phyloP scores from a whole-genome alignment of 2,329 filamentous ascomycete species.

The Mycogone perniciosa region DNA sequence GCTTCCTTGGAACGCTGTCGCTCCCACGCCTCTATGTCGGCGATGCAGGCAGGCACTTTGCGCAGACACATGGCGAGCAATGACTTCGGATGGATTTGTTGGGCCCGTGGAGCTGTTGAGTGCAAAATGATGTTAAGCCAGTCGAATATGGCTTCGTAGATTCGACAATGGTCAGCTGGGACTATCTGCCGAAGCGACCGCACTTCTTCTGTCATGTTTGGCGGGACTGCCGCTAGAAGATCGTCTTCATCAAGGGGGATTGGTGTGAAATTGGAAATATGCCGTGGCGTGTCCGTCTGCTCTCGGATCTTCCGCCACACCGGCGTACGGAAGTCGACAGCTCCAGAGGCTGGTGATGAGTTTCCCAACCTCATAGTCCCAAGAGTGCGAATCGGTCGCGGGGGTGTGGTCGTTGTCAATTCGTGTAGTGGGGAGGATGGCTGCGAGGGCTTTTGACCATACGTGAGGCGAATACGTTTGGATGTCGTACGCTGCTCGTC shows the following conservation, averaged over 20 bases:
- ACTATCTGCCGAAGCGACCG: constrained; percentile 19
- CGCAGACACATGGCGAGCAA: constrained; percentile 33
- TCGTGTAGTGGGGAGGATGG: background rate
- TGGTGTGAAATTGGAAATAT: background rate
- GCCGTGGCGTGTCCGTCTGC: constrained; percentile 10
- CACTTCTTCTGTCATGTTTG: constrained; percentile 18
- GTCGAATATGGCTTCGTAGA: constrained; percentile 28
- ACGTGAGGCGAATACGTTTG: constrained; percentile 27
- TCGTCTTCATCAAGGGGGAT: background rate
- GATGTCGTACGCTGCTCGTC: constrained; percentile 7
- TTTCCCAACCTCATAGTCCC: constrained; percentile 24
- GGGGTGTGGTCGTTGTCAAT: constrained; percentile 18
- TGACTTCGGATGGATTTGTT: constrained; percentile 24
- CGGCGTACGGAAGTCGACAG: constrained; percentile 25
- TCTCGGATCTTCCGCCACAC: constrained; percentile 23
- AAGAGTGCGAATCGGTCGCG: constrained; percentile 23
- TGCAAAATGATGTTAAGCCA: constrained; percentile 26
- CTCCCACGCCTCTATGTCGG: constrained; percentile 30
- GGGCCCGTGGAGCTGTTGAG: constrained; percentile 18
- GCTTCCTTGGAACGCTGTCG: constrained; percentile 17
- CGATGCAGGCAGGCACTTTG: constrained; percentile 23
- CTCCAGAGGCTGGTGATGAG: constrained; percentile 20
- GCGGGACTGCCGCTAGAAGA: constrained; percentile 1
- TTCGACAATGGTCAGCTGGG: constrained; percentile 21
- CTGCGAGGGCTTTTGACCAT: constrained; percentile 19